phyloP scores from a whole-genome alignment of 2,329 filamentous ascomycete genomes.

The Colletotrichum abscissum region DNA sequence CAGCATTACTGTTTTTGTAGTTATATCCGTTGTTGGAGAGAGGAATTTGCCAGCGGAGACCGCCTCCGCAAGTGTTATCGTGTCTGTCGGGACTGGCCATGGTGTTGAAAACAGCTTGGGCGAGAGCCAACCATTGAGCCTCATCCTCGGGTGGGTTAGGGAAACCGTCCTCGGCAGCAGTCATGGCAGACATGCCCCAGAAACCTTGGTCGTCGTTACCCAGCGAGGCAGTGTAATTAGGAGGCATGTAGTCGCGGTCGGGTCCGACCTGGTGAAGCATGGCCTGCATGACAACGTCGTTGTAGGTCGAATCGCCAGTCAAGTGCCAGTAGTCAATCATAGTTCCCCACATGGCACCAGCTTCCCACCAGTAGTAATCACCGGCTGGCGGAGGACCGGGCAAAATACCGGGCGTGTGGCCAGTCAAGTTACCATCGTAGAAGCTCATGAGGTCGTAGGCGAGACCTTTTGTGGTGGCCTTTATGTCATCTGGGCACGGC shows the following conservation, averaged over 20 bases:
- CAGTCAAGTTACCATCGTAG: constrained; percentile 63
- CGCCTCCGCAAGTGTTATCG: constrained; percentile 73
- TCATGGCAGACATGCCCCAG: constrained; percentile 76
- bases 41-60: constrained; percentile 83
- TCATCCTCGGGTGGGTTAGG: constrained; percentile 65
- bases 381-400: constrained; percentile 61
- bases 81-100: constrained; percentile 72
- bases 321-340: constrained; percentile 78
- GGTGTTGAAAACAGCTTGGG: constrained; percentile 77
- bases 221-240: constrained; percentile 67
- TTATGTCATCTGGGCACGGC: constrained; percentile 55
- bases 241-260: constrained; percentile 68
- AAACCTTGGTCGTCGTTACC: constrained; percentile 78
- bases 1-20: constrained; percentile 72
- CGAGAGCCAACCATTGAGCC: constrained; percentile 72
- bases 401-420: constrained; percentile 66
- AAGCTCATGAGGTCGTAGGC: constrained; percentile 62
- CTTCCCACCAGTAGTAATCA: constrained; percentile 82
- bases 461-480: constrained; percentile 55
- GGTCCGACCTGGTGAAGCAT: constrained; percentile 69
- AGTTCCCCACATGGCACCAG: constrained; percentile 74
- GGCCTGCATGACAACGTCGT: constrained; percentile 66
- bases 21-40: constrained; percentile 79
- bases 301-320: constrained; percentile 74
- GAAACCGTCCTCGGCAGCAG: constrained; percentile 73